These are phyloP conservation scores for Ilyonectria mors-panacis DNA, from an alignment of 2,329 filamentous ascomycete species.

Conservation along the genomic window DNA sequence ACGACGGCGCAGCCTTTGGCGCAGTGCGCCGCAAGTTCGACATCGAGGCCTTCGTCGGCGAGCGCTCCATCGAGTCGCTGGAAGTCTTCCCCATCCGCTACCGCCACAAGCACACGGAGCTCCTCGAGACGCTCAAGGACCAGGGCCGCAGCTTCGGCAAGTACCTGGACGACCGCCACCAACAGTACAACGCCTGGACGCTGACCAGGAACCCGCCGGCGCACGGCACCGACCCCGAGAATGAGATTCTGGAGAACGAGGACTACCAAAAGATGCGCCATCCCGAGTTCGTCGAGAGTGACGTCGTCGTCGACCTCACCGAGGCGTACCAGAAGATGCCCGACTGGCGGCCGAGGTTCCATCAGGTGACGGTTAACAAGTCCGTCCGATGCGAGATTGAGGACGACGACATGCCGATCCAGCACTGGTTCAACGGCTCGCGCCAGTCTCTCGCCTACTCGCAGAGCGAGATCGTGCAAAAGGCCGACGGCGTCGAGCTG, in stretches of 20 bases:
- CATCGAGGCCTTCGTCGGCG: constrained; percentile 55
- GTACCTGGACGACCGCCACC: constrained; percentile 55
- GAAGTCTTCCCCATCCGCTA: constrained; percentile 58
- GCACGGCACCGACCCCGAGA: constrained; percentile 45
- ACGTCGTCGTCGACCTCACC: constrained; percentile 60
- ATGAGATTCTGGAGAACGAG: constrained; percentile 52
- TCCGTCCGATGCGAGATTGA: constrained; percentile 49
- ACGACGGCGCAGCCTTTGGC: constrained; percentile 57
- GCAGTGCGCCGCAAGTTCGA: constrained; percentile 56
- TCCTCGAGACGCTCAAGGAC: constrained; percentile 51
- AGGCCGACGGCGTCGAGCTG: constrained; percentile 53
- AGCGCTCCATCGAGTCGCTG: constrained; percentile 55
- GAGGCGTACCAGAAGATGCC: constrained; percentile 58
- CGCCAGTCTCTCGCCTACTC: constrained; percentile 51
- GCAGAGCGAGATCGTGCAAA: constrained; percentile 55
- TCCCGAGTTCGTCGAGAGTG: constrained; percentile 58
- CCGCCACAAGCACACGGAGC: constrained; percentile 51
- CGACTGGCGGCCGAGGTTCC: constrained; percentile 54
- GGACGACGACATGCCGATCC: constrained; percentile 55
- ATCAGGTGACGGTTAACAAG: constrained; percentile 51
- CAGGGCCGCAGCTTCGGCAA: constrained; percentile 54
- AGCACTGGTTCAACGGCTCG: constrained; percentile 54
- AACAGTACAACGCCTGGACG: constrained; percentile 60
- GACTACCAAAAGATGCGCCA: constrained; percentile 55
- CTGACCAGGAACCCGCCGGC: constrained; percentile 55